Evolutionary conservation across 2,329 filamentous ascomycete genomes (phyloP).

Genomic region (Alternaria atra): DNA sequence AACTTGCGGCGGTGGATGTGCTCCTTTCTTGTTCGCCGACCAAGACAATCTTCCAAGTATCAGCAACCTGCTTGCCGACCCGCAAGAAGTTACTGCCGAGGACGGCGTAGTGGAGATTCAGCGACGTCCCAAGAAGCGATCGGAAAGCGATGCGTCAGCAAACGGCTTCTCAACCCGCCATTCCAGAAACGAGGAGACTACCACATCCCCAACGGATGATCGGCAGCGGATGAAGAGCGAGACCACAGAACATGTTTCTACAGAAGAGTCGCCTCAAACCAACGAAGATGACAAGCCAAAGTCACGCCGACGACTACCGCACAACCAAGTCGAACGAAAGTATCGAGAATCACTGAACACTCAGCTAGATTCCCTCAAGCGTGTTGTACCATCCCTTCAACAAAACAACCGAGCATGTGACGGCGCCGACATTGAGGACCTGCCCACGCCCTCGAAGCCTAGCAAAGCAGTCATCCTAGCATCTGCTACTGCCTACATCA

Average conservation of each 20-base stretch:
- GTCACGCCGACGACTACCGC: conserved; percentile 48
- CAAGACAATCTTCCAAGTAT: conserved; percentile 46
- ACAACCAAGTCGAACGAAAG: conserved; percentile 58
- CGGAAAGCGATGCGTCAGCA: conserved; percentile 45
- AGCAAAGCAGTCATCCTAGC: conserved; percentile 59
- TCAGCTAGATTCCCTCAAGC: conserved; percentile 54
- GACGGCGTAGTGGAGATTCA: conserved; percentile 52
- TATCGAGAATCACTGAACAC: conserved; percentile 59
- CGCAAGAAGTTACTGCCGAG: conserved; percentile 45
- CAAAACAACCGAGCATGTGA: conserved; percentile 48
- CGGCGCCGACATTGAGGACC: conserved; percentile 55
- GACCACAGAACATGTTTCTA: conserved; percentile 38
- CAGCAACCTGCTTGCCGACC: conserved; percentile 36
- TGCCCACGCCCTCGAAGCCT: conserved; percentile 53
- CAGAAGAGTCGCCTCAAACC: conserved; percentile 34
- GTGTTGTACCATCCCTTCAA: conserved; percentile 53
- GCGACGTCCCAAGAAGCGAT: conserved; percentile 46
- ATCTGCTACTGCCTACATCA: conserved; percentile 57
- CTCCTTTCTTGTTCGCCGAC: conserved; percentile 52
- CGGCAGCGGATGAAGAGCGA: conserved; percentile 44
- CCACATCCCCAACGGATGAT: conserved; percentile 27
- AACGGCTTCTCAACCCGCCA: conserved; percentile 44
- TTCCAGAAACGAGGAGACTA: conserved; percentile 31
- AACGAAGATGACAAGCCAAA: conserved; percentile 44
- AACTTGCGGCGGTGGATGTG: conserved; percentile 52